Evolutionary conservation across 2,329 filamentous ascomycete genomes (phyloP), one percentile per base, ranked within the genome.

Genomic region (Xylaria sp.): DNA sequence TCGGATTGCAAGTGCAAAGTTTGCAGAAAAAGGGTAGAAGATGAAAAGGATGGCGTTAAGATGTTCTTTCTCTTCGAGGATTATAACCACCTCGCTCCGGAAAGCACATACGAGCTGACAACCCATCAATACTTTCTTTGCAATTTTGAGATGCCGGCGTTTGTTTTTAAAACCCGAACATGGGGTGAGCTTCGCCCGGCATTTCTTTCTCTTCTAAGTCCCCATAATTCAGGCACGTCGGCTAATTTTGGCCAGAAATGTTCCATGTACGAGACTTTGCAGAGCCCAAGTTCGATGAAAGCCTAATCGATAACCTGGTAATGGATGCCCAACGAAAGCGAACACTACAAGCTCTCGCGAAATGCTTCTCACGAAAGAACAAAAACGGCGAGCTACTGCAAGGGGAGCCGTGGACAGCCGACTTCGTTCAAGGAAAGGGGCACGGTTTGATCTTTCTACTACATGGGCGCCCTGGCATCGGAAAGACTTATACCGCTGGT

Each of bases 401-500:
- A 0, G 33, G 60, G 1, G n/a, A 25, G 0, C 52, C 64, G 3
- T 70, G 63, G 71, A 56, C 66, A 2, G 69, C 69, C 6, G 67
- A 72, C 42, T 71, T 73, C 45, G 60, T 73, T 15, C 59, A 64
- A 37, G 69, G 69, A 1, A 73, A 73, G 35, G 70, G 69, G 1
- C 54, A 67, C 3, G 70, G 70, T 1, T 14, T 73, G 3, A 71
- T 66, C 3, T 69, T 72, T 23, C 57, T 73, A 0, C 57, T 73
- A 2, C 70, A 72, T 43, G 71, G 69, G 0, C 55, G 60, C 9
- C 67, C 71, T 3, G 71, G 69, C 0, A 69, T 72, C 1, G 70
- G 71, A 1, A 73, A 73, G 47, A 73, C 71, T 1, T 75, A 67
- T 42, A 77, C 74, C 1, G 70, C 71, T 31, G 75, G 74, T 74